Evolutionary conservation across 179 eudicot species (phyloP).

Genomic region (Carnegiea gigantea): DNA sequence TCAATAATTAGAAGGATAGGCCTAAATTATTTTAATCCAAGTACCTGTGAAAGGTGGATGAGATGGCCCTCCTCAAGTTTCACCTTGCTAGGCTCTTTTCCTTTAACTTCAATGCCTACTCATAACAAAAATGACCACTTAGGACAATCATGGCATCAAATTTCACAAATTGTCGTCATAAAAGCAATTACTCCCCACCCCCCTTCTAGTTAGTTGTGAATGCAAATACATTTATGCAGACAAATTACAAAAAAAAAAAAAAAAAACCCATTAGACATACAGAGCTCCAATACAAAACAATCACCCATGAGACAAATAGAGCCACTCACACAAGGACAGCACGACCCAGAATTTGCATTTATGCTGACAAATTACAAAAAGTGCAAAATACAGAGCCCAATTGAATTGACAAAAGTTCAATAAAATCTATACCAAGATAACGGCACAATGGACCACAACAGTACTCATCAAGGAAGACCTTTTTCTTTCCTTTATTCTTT

Average conservation of each 20-base stretch:
- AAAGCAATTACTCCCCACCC: too few species aligned
- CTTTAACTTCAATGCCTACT: constrained; percentile 67
- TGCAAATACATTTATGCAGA: too few species aligned
- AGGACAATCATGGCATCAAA: neutral
- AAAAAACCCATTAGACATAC: too few species aligned
- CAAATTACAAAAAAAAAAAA: too few species aligned
- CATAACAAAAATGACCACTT: neutral
- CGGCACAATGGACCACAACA: neutral
- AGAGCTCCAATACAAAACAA: neutral
- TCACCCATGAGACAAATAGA: neutral
- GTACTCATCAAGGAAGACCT: too few species aligned
- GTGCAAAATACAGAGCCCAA: too few species aligned
- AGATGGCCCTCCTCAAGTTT: constrained; percentile 27
- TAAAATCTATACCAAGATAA: too few species aligned
- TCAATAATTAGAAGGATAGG: neutral
- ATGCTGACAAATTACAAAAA: neutral
- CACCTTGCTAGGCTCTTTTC: constrained; percentile 44
- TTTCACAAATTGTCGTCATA: too few species aligned
- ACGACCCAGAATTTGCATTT: too few species aligned
- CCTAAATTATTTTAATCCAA: neutral
- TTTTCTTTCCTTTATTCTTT: too few species aligned
- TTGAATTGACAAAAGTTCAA: too few species aligned
- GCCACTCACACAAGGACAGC: neutral
- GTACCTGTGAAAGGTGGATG: constrained; percentile 68
- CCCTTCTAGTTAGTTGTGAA: too few species aligned